Conservation (phyloP, 2,329 filamentous ascomycete species). For the Beauveria sp. region DNA sequence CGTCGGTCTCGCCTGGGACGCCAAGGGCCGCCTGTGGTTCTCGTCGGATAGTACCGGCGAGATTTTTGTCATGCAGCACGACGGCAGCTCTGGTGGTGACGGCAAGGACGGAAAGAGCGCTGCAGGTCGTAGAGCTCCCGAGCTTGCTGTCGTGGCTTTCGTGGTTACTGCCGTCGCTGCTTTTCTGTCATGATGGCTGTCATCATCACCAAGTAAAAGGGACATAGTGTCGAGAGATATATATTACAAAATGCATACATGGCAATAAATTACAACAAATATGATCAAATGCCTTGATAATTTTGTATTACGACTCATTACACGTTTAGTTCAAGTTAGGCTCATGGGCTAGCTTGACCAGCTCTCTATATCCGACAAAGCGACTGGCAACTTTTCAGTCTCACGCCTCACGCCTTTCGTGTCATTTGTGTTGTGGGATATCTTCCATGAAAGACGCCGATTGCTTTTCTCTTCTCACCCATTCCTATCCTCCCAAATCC, state of each 20-base stretch:
- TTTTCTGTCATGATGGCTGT: neutral
- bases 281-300: neutral
- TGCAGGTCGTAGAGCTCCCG: neutral
- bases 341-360: neutral
- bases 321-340: slow-evolving; percentile 4
- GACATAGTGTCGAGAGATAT: neutral
- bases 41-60: slow-evolving; percentile 57
- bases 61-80: slow-evolving; percentile 47
- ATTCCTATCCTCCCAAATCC: neutral
- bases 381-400: neutral
- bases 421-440: neutral
- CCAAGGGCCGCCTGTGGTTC: slow-evolving; percentile 50
- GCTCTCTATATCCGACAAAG: neutral
- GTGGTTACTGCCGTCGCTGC: slow-evolving; percentile 17
- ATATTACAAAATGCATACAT: neutral
- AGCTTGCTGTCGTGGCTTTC: slow-evolving; percentile 10
- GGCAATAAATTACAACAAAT: neutral
- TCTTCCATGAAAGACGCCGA: neutral
- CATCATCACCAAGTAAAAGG: neutral
- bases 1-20: slow-evolving; percentile 48
- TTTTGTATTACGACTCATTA: slow-evolving; percentile 8
- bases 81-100: slow-evolving; percentile 10
- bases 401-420: neutral
- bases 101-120: slow-evolving; percentile 5
- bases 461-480: neutral